Conservation (phyloP, 1,284 basidiomycete species). For the Fomitopsis pinicola region DNA sequence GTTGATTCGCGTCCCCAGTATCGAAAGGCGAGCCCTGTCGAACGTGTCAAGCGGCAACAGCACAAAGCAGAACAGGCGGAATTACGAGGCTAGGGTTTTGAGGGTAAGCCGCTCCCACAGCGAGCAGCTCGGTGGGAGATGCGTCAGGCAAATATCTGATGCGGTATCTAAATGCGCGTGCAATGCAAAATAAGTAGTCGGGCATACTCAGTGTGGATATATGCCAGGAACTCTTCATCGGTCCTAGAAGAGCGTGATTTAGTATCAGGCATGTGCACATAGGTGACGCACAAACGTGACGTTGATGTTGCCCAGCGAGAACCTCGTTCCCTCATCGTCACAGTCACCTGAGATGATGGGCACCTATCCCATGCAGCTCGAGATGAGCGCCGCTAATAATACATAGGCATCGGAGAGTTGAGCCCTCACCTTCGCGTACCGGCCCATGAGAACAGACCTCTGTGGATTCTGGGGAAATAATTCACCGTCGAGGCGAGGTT, state of each 20-base stretch:
- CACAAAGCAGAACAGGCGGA: neutral
- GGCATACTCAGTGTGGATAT: slow-evolving; percentile 10
- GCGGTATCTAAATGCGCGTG: neutral
- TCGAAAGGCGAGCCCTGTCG: slow-evolving; percentile 45
- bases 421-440: slow-evolving; percentile 17
- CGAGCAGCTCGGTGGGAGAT: slow-evolving; percentile 6
- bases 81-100: slow-evolving; percentile 1
- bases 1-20: slow-evolving; percentile 39
- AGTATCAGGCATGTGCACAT: neutral
- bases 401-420: neutral
- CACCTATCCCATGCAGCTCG: neutral
- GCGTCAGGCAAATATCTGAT: slow-evolving; percentile 14
- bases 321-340: slow-evolving; percentile 33
- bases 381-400: neutral
- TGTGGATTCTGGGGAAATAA: slow-evolving; percentile 25
- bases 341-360: slow-evolving; percentile 19
- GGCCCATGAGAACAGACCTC: slow-evolving; percentile 25
- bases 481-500: slow-evolving; percentile 31
- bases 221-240: slow-evolving; percentile 8
- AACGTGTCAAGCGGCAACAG: neutral
- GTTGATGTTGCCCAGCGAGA: slow-evolving; percentile 19
- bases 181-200: neutral
- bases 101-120: slow-evolving; percentile 2
- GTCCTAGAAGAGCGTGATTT: slow-evolving; percentile 6
- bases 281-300: slow-evolving; percentile 13